Base-by-base conservation (phyloP, 2,329 filamentous ascomycete genomes). In the Cladophialophora bantiana region DNA sequence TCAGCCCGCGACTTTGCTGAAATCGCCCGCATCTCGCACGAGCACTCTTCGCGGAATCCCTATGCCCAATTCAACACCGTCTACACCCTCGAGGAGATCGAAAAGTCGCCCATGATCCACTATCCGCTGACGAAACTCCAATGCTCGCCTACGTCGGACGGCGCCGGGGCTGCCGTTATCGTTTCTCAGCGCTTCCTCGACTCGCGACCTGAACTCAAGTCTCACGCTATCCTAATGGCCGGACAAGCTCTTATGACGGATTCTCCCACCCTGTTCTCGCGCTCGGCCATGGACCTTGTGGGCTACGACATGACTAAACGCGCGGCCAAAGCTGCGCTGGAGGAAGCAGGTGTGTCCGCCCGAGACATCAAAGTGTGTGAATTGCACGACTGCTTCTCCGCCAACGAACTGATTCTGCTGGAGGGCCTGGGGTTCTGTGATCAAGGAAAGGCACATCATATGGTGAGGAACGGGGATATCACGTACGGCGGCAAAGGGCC, bases 11-110 rank as follows among this genome's bases (percentile, higher is more conserved):
- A 98, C 83, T 97, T 98, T 79, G 94, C 92, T 40, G 94, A 98
- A 82, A 97, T 98, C 75, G 94, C 88, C 10, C 89, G 94, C 73
- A 81, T 98, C 77, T 97, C 97, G 83, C 94, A 98, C 81, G 89
- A 89, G 69, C 95, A 98, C 85, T 94, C 90, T 13, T 90, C 90
- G 77, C 88, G 90, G 71, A 97, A 98, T 84, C 94, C 94, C 4
- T 98, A 98, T 84, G 94, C 93, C n/a, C 94, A 98, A 80, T 98
- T 98, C 85, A 91, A 91, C 75, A 88, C 95, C 75, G 91, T 94
- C 77, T 98, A 98, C 83, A 91, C 91, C 0, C 88, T 90, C 52
- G 91, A 96, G 38, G 89, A 98, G 79, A 85, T 98, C 77, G 80
- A 92, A 76, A 83, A 89, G 42, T 83, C 92, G 0, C 84, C 92